phyloP scores from a whole-genome alignment of 148 eudicot genomes.

The Rhododendron mucronatum region DNA sequence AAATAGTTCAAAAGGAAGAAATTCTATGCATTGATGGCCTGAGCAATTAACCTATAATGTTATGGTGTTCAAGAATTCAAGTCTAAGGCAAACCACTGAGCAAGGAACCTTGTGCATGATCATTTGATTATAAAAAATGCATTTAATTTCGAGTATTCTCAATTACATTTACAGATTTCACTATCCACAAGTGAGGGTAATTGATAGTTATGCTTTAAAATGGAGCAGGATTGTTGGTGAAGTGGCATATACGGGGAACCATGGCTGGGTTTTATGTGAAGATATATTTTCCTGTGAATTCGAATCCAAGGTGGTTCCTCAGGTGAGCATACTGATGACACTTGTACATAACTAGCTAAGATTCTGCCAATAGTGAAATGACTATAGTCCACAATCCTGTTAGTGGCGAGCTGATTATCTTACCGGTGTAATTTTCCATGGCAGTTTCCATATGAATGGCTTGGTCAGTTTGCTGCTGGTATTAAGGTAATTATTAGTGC shows the following conservation, averaged over 20 bases:
- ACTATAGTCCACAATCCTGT: neutral
- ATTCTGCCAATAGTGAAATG: neutral
- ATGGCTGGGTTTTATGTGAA: constrained; percentile 54
- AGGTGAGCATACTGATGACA: constrained; percentile 38
- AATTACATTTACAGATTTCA: neutral
- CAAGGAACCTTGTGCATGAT: neutral
- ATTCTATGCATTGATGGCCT: neutral
- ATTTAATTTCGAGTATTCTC: neutral
- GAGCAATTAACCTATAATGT: neutral
- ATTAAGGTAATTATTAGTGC: constrained; percentile 48
- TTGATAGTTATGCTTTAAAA: constrained; percentile 9
- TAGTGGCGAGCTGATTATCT: constrained; percentile 3
- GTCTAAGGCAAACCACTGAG: neutral
- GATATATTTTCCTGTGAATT: constrained; percentile 25
- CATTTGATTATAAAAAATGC: neutral
- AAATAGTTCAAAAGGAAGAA: neutral
- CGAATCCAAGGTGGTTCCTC: constrained; percentile 20
- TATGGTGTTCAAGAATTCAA: neutral
- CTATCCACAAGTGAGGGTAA: neutral
- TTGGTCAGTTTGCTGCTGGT: constrained; percentile 57
- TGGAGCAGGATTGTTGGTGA: constrained; percentile 57
- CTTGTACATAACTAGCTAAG: neutral
- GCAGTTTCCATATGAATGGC: constrained; percentile 69
- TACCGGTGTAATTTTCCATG: constrained; percentile 10
- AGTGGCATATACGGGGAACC: constrained; percentile 47